Percentiles rank a stretch among this genome's conserved stretches.
Conservation (phyloP, 495 filamentous ascomycete genomes). For the Friedmanniomyces simplex region DNA sequence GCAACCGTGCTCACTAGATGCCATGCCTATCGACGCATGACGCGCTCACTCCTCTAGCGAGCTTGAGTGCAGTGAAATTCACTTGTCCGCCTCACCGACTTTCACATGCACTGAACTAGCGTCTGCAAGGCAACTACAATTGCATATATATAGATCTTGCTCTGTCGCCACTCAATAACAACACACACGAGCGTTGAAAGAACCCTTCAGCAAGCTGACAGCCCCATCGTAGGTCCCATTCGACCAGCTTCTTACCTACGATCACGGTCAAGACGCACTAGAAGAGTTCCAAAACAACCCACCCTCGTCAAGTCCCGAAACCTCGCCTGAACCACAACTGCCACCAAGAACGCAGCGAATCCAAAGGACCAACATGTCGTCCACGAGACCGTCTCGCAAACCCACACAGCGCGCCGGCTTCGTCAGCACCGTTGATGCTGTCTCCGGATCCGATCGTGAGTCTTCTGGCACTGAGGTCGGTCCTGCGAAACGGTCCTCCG, state of each 20-base stretch:
- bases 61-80: not conserved
- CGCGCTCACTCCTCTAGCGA: not conserved
- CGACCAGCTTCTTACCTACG: slow-evolving; percentile 23
- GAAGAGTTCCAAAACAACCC: slow-evolving; percentile 19
- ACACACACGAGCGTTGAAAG: not conserved
- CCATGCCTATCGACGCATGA: not conserved
- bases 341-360: not conserved
- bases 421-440: slow-evolving; percentile 23
- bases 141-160: not conserved
- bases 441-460: slow-evolving; percentile 22
- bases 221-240: slow-evolving; percentile 17
- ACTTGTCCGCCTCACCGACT: not conserved
- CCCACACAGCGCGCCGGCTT: slow-evolving; percentile 14
- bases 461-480: slow-evolving; percentile 8
- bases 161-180: not conserved
- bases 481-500: not conserved
- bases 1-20: not conserved
- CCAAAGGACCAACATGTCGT: not conserved
- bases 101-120: not conserved
- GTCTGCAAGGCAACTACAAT: not conserved
- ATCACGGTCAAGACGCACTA: slow-evolving; percentile 26
- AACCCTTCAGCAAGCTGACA: not conserved
- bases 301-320: not conserved
- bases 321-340: not conserved
- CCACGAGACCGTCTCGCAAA: slow-evolving; percentile 9